A percentile compares a stretch with the other conserved stretches of the same genome.
Conservation (phyloP, 129 eudicot species). For the Artemisia argyi region DNA sequence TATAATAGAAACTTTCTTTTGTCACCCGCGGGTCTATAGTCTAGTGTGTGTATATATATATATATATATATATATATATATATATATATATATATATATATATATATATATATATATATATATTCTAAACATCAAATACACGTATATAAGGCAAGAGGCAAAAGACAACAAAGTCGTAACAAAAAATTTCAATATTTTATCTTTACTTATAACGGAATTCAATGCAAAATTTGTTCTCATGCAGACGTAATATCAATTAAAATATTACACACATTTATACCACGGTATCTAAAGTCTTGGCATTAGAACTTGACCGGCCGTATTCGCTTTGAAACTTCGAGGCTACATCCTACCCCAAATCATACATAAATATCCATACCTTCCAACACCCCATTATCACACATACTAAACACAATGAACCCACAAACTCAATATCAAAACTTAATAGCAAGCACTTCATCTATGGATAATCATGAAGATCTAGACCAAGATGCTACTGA, state of each 20-base stretch:
- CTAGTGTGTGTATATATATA: no score
- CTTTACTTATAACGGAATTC: neutral
- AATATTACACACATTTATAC: constrained; percentile 24
- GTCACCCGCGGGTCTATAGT: no score
- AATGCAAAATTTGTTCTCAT: constrained; percentile 3
- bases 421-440: constrained; percentile 5
- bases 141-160: no score
- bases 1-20: no score
- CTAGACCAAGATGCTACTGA: constrained; percentile 3
- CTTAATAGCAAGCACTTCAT: neutral
- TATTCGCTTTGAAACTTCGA: constrained; percentile 28
- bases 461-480: neutral
- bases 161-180: no score
- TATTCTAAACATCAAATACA: no score
- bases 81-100: no score
- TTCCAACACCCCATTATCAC: neutral
- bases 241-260: constrained; percentile 20
- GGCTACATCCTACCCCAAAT: neutral
- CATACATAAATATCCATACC: constrained; percentile 1
- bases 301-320: constrained; percentile 23
- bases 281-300: constrained; percentile 17
- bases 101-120: no score
- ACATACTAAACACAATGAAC: constrained; percentile 8
- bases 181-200: no score
- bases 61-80: no score